Percentiles rank a stretch among this genome's conserved stretches.
Conservation (phyloP, 352 stramenopile species). For the Pythium rhizo-oryzae region DNA sequence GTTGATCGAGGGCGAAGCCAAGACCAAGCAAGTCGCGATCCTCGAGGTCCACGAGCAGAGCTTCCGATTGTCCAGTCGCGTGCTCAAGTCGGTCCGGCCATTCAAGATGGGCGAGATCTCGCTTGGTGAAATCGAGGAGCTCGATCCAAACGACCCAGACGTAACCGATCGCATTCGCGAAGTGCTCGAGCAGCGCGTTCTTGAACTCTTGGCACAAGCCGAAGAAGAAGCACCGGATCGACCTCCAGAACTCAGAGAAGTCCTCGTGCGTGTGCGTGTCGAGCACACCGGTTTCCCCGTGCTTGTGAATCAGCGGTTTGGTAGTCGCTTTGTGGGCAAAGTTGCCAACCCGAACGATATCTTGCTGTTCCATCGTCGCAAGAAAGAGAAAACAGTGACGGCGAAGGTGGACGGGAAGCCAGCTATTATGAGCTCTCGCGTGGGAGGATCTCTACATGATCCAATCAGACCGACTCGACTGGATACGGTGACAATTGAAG, state of each 20-base stretch:
- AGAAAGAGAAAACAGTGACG: slow-evolving; percentile 56
- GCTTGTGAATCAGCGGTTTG: slow-evolving; percentile 89
- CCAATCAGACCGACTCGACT: slow-evolving; percentile 68
- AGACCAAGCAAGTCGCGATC: slow-evolving; percentile 87
- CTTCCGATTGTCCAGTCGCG: slow-evolving; percentile 88
- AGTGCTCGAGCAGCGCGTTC: slow-evolving; percentile 66
- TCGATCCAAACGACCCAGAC: slow-evolving; percentile 93
- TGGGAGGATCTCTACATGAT: slow-evolving; percentile 28
- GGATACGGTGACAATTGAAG: slow-evolving; percentile 75
- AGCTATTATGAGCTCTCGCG: slow-evolving; percentile 17
- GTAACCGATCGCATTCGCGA: slow-evolving; percentile 69
- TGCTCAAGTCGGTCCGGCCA: slow-evolving; percentile 90
- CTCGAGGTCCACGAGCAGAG: slow-evolving; percentile 89
- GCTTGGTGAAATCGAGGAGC: slow-evolving; percentile 80
- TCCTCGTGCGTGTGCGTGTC: slow-evolving; percentile 85
- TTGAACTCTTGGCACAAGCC: slow-evolving; percentile 68
- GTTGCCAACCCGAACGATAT: slow-evolving; percentile 91
- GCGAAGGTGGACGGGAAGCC: slow-evolving; percentile 42
- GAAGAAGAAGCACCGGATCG: slow-evolving; percentile 40
- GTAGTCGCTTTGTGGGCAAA: slow-evolving; percentile 79
- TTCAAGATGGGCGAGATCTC: slow-evolving; percentile 94
- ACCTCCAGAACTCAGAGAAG: slow-evolving; percentile 44
- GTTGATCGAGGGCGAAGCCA: slow-evolving; percentile 88
- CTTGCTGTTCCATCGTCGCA: slow-evolving; percentile 77
- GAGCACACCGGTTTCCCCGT: slow-evolving; percentile 90